phyloP scores from a whole-genome alignment of 2,329 filamentous ascomycete genomes.

The Esteya vermicola region DNA sequence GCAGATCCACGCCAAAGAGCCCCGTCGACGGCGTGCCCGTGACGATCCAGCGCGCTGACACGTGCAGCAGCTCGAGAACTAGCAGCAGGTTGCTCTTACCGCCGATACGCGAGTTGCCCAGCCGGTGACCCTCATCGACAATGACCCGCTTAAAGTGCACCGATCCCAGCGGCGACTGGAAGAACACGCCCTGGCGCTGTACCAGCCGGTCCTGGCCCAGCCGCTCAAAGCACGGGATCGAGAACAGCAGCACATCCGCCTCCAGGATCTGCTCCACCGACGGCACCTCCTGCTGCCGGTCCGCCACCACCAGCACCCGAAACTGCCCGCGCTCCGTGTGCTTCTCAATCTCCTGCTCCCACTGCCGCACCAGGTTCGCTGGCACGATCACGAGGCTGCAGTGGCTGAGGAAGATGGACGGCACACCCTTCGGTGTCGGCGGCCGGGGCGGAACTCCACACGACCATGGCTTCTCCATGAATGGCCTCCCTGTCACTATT shows the following conservation, averaged over 20 bases:
- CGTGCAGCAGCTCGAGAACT: conserved; percentile 36
- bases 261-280: conserved; percentile 39
- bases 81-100: conserved; percentile 41
- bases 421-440: conserved; percentile 17
- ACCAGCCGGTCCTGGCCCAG: conserved; percentile 32
- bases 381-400: conserved; percentile 71
- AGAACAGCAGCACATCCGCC: conserved; percentile 69
- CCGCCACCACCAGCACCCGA: conserved; percentile 48
- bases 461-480: too few relatives aligned
- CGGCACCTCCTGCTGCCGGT: conserved; percentile 41
- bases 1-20: conserved; percentile 66
- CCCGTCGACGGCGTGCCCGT: conserved; percentile 82
- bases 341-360: conserved; percentile 66
- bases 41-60: conserved; percentile 74
- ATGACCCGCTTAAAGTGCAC: conserved; percentile 82
- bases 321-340: conserved; percentile 60
- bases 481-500: too few relatives aligned
- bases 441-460: too few relatives aligned
- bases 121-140: conserved; percentile 80
- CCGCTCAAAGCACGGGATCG: conserved; percentile 56
- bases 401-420: conserved; percentile 47
- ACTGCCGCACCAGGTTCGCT: conserved; percentile 70
- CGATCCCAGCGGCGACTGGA: conserved; percentile 42
- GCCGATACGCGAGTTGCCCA: conserved; percentile 48
- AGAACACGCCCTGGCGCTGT: conserved; percentile 15